Conservation (phyloP, 2,329 filamentous ascomycete species). For the Elsinoe necatrix region DNA sequence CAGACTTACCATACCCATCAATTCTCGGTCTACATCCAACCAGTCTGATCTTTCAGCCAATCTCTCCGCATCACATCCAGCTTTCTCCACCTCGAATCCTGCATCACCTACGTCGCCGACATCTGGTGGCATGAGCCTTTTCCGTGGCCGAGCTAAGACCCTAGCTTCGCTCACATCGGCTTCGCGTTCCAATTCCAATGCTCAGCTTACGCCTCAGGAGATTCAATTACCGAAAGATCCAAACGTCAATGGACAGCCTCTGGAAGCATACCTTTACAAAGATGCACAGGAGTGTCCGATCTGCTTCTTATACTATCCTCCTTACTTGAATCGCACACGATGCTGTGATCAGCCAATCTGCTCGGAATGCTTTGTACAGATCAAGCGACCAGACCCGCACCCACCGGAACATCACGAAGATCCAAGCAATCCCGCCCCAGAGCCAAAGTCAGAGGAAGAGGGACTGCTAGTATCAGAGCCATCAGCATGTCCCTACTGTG, state of each 20-base stretch:
- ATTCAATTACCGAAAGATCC: constrained; percentile 71
- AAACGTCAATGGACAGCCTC: constrained; percentile 84
- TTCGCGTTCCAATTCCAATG: constrained; percentile 58
- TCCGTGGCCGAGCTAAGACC: constrained; percentile 81
- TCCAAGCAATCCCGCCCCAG: constrained; percentile 23
- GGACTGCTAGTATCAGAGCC: constrained; percentile 77
- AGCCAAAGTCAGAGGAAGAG: constrained; percentile 39
- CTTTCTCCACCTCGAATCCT: constrained; percentile 49
- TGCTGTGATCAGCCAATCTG: constrained; percentile 96
- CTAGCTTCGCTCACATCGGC: constrained; percentile 67
- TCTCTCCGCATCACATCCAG: constrained; percentile 52
- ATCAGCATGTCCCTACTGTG: constrained; percentile 88
- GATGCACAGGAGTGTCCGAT: constrained; percentile 86
- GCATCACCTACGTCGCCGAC: constrained; percentile 36
- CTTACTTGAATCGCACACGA: constrained; percentile 84
- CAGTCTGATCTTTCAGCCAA: constrained; percentile 62
- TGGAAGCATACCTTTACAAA: constrained; percentile 92
- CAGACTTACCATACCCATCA: constrained; percentile 70
- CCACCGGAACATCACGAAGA: constrained; percentile 64
- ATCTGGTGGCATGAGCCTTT: constrained; percentile 43
- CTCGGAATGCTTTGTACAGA: constrained; percentile 98
- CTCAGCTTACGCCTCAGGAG: constrained; percentile 68
- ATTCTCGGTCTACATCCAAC: constrained; percentile 65
- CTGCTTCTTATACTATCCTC: constrained; percentile 92
- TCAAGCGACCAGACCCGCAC: constrained; percentile 88